These are phyloP conservation scores for Phytophthora cactorum DNA, from an alignment of 352 stramenopile genomes.

Conservation along the genomic window DNA sequence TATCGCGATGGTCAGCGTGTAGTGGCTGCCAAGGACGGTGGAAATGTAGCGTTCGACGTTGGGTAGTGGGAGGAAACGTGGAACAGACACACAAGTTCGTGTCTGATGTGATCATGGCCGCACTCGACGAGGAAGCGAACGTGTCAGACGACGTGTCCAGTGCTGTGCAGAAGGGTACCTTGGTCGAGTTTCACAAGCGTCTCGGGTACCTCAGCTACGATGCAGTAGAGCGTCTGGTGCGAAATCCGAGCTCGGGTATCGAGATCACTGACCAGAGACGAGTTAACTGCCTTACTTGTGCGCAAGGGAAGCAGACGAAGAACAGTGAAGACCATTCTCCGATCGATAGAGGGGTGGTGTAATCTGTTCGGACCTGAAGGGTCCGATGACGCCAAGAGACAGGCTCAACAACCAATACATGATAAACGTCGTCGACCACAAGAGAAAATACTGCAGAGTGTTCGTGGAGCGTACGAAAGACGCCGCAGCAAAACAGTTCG, in stretches of 20 bases:
- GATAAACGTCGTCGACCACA: too few relatives aligned
- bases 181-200: not conserved
- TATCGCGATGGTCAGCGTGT: not conserved
- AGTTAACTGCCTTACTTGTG: not conserved
- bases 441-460: too few relatives aligned
- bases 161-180: not conserved
- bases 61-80: not conserved
- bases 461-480: too few relatives aligned
- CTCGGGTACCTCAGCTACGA: not conserved
- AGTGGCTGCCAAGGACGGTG: not conserved
- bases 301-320: not conserved
- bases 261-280: not conserved
- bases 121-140: not conserved
- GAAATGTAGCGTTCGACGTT: not conserved
- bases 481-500: too few relatives aligned
- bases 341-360: not conserved
- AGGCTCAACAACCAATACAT: not conserved
- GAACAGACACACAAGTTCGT: not conserved
- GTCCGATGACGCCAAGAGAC: not conserved
- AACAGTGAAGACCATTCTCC: not conserved
- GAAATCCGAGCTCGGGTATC: not conserved
- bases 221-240: not conserved
- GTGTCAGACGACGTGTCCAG: not conserved
- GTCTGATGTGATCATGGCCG: not conserved
- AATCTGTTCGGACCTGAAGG: not conserved